These are phyloP conservation scores for Nepenthes mirabilis DNA, from an alignment of 148 eudicot species.

Conservation along the genomic window DNA sequence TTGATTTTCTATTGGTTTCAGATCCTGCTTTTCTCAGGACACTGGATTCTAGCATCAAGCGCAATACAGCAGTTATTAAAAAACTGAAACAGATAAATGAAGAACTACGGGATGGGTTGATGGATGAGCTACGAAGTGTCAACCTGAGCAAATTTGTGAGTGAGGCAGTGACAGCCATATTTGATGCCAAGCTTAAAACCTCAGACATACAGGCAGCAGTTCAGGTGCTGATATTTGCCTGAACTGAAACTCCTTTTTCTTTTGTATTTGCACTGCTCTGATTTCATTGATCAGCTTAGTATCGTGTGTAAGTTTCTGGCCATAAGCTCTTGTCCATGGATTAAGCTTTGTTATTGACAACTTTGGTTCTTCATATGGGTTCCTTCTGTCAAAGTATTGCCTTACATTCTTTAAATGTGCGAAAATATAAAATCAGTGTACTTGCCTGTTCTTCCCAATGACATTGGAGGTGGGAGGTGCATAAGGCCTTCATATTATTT, in stretches of 20 bases:
- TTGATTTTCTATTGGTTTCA: constrained; percentile 16
- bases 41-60: constrained; percentile 90
- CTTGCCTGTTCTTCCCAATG: too few relatives aligned
- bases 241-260: neutral
- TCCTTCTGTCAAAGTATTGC: too few relatives aligned
- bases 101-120: constrained; percentile 87
- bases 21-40: constrained; percentile 75
- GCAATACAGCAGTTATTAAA: constrained; percentile 96
- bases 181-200: constrained; percentile 85
- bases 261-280: neutral
- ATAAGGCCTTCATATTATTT: too few relatives aligned
- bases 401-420: too few relatives aligned
- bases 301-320: too few relatives aligned
- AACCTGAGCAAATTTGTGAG: constrained; percentile 96
- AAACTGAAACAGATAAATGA: constrained; percentile 95
- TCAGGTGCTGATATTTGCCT: constrained; percentile 35
- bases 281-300: too few relatives aligned
- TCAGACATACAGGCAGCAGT: constrained; percentile 96
- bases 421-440: too few relatives aligned
- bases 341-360: too few relatives aligned
- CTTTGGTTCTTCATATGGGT: too few relatives aligned
- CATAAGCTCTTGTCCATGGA: too few relatives aligned
- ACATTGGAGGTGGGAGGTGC: too few relatives aligned
- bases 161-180: constrained; percentile 90
- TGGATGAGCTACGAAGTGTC: constrained; percentile 86